A percentile compares a stretch with the other conserved stretches of the same genome.
Conservation (phyloP, 2,329 filamentous ascomycete species). For the Venturia aucupariae region DNA sequence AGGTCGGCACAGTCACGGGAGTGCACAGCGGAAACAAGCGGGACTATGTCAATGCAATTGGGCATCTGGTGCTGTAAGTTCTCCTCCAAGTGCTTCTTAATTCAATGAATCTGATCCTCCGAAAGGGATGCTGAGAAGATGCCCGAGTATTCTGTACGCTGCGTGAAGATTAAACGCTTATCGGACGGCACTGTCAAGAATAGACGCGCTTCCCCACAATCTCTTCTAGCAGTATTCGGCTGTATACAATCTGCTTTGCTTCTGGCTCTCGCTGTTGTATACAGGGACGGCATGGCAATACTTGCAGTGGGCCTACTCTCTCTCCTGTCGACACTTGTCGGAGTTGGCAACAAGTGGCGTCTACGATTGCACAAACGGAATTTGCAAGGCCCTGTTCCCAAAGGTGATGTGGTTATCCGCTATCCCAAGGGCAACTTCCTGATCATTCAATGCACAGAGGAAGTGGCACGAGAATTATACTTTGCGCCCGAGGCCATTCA, state of each 20-base stretch:
- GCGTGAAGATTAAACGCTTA: constrained; percentile 30
- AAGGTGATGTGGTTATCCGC: constrained; percentile 39
- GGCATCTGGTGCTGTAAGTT: constrained; percentile 32
- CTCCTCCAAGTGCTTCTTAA: constrained; percentile 19
- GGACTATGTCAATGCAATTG: constrained; percentile 39
- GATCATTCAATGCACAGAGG: constrained; percentile 39
- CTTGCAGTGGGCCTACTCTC: constrained; percentile 39
- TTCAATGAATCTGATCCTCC: not conserved
- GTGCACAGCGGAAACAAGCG: constrained; percentile 40
- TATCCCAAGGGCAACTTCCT: constrained; percentile 43
- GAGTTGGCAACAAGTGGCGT: constrained; percentile 41
- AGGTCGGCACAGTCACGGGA: constrained; percentile 33
- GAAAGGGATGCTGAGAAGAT: constrained; percentile 26
- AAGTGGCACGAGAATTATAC: constrained; percentile 41
- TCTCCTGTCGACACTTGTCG: constrained; percentile 39
- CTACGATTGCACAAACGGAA: constrained; percentile 33
- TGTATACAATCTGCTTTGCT: constrained; percentile 34
- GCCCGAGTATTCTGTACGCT: constrained; percentile 30
- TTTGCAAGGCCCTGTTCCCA: constrained; percentile 21
- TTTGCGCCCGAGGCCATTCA: constrained; percentile 42
- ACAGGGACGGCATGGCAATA: constrained; percentile 41
- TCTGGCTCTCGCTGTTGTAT: constrained; percentile 35
- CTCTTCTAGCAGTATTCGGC: constrained; percentile 37
- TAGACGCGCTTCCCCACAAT: constrained; percentile 36
- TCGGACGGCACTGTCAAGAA: constrained; percentile 30